phyloP scores from a whole-genome alignment of 257 asterid genomes.

The Ophiorrhiza pumila region DNA sequence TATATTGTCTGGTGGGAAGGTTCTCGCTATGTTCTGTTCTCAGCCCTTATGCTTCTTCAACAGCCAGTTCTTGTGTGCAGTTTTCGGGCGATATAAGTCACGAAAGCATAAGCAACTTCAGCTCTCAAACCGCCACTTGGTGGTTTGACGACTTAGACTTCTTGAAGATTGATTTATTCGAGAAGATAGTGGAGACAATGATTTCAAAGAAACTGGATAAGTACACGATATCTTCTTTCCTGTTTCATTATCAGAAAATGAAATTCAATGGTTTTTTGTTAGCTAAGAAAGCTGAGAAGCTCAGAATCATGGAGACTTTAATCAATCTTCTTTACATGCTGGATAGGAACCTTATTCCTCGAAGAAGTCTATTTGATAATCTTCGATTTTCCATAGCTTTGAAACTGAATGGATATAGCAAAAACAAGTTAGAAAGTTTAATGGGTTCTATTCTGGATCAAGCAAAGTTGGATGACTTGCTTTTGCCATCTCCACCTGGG shows the following conservation, averaged over 20 bases:
- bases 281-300: slow-evolving; percentile 25
- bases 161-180: slow-evolving; percentile 33
- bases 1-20: slow-evolving; percentile 38
- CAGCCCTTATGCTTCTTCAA: slow-evolving; percentile 35
- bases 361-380: slow-evolving; percentile 35
- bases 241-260: slow-evolving; percentile 36
- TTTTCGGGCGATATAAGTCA: slow-evolving; percentile 40
- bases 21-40: slow-evolving; percentile 20
- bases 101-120: slow-evolving; percentile 31
- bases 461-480: slow-evolving; percentile 58
- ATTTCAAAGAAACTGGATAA: slow-evolving; percentile 31
- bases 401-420: slow-evolving; percentile 21
- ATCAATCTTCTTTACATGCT: slow-evolving; percentile 33
- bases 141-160: slow-evolving; percentile 51
- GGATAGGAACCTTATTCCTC: slow-evolving; percentile 31
- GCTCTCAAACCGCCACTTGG: slow-evolving; percentile 20
- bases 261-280: slow-evolving; percentile 19
- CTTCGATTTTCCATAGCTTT: slow-evolving; percentile 32
- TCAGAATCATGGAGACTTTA: slow-evolving; percentile 27
- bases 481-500: slow-evolving; percentile 35
- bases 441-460: slow-evolving; percentile 50
- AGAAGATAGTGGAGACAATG: slow-evolving; percentile 34
- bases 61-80: slow-evolving; percentile 26
- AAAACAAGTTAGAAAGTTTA: slow-evolving; percentile 36
- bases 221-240: slow-evolving; percentile 37